Evolutionary conservation across 2,329 filamentous ascomycete species (phyloP).

Genomic region (Westerdykella aurantiaca): DNA sequence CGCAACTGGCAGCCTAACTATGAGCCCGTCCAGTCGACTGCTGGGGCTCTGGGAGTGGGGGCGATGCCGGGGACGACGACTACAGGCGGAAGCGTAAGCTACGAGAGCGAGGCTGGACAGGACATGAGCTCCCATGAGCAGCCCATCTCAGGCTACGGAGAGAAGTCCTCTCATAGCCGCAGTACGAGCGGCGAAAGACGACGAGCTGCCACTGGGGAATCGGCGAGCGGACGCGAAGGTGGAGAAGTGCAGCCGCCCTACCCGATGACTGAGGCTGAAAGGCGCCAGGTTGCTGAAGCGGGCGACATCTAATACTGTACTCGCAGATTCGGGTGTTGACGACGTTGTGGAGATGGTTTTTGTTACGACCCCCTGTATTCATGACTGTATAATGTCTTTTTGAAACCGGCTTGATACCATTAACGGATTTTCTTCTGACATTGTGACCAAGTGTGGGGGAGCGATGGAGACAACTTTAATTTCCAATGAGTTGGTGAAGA

Average conservation of each 20-base stretch:
- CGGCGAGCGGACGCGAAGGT: constrained; percentile 16
- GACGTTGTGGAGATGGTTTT: background rate
- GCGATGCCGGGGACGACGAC: constrained; percentile 36
- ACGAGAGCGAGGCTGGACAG: constrained; percentile 11
- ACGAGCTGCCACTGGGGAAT: constrained; percentile 17
- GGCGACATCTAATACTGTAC: constrained; percentile 10
- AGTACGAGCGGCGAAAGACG: constrained; percentile 18
- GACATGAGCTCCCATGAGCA: constrained; percentile 11
- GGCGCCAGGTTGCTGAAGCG: constrained; percentile 20
- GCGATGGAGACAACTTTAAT: too few relatives aligned
- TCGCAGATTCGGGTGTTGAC: background rate
- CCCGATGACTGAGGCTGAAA: constrained; percentile 27
- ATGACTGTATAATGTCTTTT: constrained; percentile 3
- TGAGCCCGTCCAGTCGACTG: constrained; percentile 49
- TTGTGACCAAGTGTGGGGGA: too few relatives aligned
- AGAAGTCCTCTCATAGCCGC: constrained; percentile 15
- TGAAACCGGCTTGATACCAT: background rate
- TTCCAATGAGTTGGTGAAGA: background rate
- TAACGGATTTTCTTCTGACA: too few relatives aligned
- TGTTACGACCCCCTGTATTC: constrained; percentile 13
- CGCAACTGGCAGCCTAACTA: constrained; percentile 61
- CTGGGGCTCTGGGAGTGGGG: constrained; percentile 45
- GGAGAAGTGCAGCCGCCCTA: constrained; percentile 24
- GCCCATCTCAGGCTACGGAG: constrained; percentile 10
- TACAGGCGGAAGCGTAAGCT: background rate